Conservation (phyloP, 2,329 filamentous ascomycete genomes). For the Lecanicillium sp. region DNA sequence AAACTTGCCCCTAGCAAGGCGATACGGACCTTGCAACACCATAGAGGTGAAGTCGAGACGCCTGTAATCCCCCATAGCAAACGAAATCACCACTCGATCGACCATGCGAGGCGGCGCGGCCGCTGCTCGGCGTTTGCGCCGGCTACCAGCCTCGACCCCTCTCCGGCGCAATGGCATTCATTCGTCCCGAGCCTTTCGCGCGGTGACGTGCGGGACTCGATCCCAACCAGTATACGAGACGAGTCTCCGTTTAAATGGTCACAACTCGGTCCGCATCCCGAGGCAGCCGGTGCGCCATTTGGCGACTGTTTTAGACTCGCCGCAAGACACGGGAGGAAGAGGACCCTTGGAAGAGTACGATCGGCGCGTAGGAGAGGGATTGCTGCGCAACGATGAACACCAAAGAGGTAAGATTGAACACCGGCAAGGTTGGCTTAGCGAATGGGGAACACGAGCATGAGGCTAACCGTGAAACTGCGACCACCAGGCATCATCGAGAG, state of each 20-base stretch:
- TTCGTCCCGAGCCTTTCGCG: not conserved
- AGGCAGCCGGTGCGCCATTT: slow-evolving; percentile 15
- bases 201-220: slow-evolving; percentile 1
- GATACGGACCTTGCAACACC: not conserved
- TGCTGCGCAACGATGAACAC: slow-evolving; percentile 79
- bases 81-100: not conserved
- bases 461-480: not conserved
- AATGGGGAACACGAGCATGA: not conserved
- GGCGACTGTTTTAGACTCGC: slow-evolving; percentile 19
- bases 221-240: slow-evolving; percentile 3
- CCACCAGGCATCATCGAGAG: slow-evolving; percentile 72
- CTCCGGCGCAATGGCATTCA: not conserved
- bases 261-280: not conserved
- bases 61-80: too few relatives aligned
- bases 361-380: slow-evolving; percentile 63
- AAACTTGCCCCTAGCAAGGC: not conserved
- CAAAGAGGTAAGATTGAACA: slow-evolving; percentile 65
- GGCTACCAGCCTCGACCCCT: slow-evolving; percentile 10
- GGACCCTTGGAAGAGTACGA: slow-evolving; percentile 90
- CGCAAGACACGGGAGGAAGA: slow-evolving; percentile 26
- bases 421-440: not conserved
- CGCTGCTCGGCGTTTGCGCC: slow-evolving; percentile 10
- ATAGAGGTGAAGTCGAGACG: not conserved
- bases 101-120: slow-evolving; percentile 13
- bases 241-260: slow-evolving; percentile 5